These are phyloP conservation scores for Chalciporus sphaerocephalus DNA, from an alignment of 768 basidiomycete species.

Conservation along the genomic window DNA sequence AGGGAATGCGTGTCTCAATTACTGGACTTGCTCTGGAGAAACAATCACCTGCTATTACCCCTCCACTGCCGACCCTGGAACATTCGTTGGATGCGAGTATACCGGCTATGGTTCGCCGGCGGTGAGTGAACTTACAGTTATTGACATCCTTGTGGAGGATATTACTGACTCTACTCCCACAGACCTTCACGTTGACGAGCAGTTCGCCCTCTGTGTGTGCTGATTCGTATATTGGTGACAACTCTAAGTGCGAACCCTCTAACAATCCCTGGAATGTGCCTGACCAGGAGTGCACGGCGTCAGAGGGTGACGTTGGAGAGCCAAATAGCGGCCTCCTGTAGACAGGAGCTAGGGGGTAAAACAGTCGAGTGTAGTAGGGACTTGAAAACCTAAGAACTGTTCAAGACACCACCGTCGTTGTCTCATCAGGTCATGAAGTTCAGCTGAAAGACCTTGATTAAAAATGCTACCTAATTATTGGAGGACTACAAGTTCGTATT, in stretches of 20 bases:
- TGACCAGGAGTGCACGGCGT: not conserved
- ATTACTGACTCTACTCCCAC: too few species aligned
- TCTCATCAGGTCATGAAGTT: too few species aligned
- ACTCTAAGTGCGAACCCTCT: not conserved
- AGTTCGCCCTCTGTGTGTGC: slow-evolving; percentile 4
- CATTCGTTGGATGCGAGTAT: slow-evolving; percentile 1
- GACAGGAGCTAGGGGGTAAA: slow-evolving; percentile 46
- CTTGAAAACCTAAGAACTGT: too few species aligned
- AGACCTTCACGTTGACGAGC: not conserved
- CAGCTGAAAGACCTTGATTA: too few species aligned
- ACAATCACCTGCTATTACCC: slow-evolving; percentile 7
- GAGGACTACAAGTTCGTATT: too few species aligned
- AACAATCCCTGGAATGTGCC: slow-evolving; percentile 9
- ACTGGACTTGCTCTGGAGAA: slow-evolving; percentile 2
- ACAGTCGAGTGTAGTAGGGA: too few species aligned
- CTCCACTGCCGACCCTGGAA: not conserved
- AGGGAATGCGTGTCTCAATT: slow-evolving; percentile 3
- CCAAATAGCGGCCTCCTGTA: slow-evolving; percentile 5
- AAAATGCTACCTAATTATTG: too few species aligned
- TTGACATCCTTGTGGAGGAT: too few species aligned
- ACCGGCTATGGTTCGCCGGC: not conserved
- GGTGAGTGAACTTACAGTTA: not conserved
- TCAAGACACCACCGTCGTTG: too few species aligned
- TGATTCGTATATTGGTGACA: slow-evolving; percentile 1
- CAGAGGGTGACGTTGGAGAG: slow-evolving; percentile 7